Percentiles rank a stretch among this genome's conserved stretches.
phyloP scores from a whole-genome alignment of 2,329 filamentous ascomycete genomes.

The Monilinia vaccinii-corymbosi region DNA sequence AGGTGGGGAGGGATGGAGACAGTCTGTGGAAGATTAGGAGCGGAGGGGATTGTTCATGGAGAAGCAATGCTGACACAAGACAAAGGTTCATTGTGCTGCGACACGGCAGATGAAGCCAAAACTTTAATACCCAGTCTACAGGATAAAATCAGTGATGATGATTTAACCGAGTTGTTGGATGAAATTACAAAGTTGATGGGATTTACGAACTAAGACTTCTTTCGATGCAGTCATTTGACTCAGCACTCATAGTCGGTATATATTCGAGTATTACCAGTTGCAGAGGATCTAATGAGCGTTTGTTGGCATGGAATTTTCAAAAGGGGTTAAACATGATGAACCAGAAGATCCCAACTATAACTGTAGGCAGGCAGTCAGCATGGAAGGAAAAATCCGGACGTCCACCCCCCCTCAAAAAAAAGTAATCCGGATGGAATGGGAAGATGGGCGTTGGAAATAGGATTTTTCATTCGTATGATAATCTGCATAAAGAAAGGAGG shows the following conservation, averaged over 20 bases:
- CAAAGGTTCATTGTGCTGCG: conserved; percentile 76
- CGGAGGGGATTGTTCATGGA: neutral
- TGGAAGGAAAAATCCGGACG: neutral
- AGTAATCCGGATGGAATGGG: neutral
- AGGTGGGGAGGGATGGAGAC: neutral
- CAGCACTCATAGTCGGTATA: neutral
- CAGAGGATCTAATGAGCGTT: neutral
- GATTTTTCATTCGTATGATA: neutral
- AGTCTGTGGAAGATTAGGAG: neutral
- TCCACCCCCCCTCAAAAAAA: neutral
- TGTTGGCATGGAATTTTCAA: neutral
- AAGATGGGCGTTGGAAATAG: neutral
- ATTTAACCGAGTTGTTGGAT: conserved; percentile 78
- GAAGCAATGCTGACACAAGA: neutral
- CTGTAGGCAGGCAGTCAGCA: neutral
- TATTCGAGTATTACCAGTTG: neutral
- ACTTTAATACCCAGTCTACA: conserved; percentile 83
- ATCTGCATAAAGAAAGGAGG: neutral
- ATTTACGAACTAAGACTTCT: conserved; percentile 15
- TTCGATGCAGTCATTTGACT: neutral
- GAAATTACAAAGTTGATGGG: conserved; percentile 72
- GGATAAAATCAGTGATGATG: conserved; percentile 84
- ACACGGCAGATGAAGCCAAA: conserved; percentile 90
- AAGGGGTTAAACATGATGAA: neutral
- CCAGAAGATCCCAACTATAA: neutral